Evolutionary conservation across 495 filamentous ascomycete species (phyloP).

Genomic region (Jackrogersella multiformis): DNA sequence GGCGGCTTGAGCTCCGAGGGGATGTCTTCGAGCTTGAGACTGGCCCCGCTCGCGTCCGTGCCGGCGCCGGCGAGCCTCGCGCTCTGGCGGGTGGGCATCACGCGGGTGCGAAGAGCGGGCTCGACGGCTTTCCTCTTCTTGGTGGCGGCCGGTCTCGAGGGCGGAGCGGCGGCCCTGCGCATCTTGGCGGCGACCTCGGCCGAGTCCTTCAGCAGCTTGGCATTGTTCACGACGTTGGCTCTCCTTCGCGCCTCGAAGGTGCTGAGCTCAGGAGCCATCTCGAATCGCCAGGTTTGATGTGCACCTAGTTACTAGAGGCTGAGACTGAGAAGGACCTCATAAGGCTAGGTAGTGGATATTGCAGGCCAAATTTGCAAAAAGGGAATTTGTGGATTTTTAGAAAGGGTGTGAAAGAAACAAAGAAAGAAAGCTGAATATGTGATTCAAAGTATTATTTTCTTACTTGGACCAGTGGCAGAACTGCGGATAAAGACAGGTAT

Average conservation of each 20-base stretch:
- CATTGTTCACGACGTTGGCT: conserved; percentile 60
- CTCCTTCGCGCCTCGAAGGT: conserved; percentile 59
- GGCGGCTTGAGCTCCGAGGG: conserved; percentile 43
- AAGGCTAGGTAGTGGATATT: background rate
- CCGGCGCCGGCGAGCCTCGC: conserved; percentile 60
- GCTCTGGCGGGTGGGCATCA: conserved; percentile 60
- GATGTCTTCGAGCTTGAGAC: conserved; percentile 40
- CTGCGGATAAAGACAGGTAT: background rate
- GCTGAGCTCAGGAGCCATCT: conserved; percentile 51
- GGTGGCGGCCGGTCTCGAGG: conserved; percentile 32
- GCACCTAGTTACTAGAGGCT: background rate
- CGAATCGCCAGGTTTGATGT: background rate
- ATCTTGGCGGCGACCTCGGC: conserved; percentile 52
- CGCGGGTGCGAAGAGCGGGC: conserved; percentile 43
- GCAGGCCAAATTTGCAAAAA: background rate
- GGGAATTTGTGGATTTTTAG: too few species aligned
- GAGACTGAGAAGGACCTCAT: background rate
- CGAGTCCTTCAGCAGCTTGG: conserved; percentile 55
- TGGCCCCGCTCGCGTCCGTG: conserved; percentile 38
- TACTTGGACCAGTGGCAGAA: background rate
- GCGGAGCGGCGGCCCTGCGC: conserved; percentile 43
- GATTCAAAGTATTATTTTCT: conserved; percentile 2
- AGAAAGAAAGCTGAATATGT: background rate
- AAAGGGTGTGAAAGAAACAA: background rate
- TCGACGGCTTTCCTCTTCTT: conserved; percentile 44